Base-by-base conservation (phyloP, 139 green algal species). In the Choricystis sp. region DNA sequence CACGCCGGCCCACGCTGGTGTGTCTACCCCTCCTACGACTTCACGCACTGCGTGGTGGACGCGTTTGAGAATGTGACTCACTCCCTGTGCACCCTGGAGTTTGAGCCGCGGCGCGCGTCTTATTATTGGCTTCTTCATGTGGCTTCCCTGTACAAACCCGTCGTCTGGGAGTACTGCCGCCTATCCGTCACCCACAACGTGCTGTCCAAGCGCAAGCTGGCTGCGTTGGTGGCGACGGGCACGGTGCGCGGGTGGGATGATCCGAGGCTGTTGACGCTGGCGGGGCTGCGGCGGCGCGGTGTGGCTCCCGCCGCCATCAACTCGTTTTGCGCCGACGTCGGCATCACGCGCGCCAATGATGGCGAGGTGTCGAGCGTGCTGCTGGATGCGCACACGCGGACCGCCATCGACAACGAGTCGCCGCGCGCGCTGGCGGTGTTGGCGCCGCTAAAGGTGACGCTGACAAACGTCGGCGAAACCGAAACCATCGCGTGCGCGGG, bases 1-100 rank as follows among this genome's bases (percentile, higher is more conserved):
- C 83, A 94, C 52, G 85, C 83, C 0, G 87, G 90, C 67, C 3
- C 28, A 62, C 48, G n/a, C 19, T 96, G 89, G 89, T 97, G 90
- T 81, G 94, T 99, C 73, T 99, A 99, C 78, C 93, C 93, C 26
- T 95, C 84, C 22, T 99, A 99, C 69, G 93, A 99, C 85, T 99
- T 89, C 86, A 98, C 93, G 1, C 93, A 99, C 80, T 98, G 92
- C 81, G 60, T 99, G 26, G 90, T 94, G 66, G 93, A 99, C 76
- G 72, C 82, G 0, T 66, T 99, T n/a, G 93, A 99, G 74, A 87
- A 98, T 80, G 89, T 99, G 70, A 94, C 89, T 0, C 93, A 99
- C 79, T 99, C 93, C 3, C 77, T 99, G 68, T 99, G 94, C 81
- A 99, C 94, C 9, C 78, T 99, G 52, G 94, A 99, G 77, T 99